Percentiles rank a stretch among this genome's conserved stretches.
Conservation (phyloP, 441 rosid species). For the Gossypium gossypioides region DNA sequence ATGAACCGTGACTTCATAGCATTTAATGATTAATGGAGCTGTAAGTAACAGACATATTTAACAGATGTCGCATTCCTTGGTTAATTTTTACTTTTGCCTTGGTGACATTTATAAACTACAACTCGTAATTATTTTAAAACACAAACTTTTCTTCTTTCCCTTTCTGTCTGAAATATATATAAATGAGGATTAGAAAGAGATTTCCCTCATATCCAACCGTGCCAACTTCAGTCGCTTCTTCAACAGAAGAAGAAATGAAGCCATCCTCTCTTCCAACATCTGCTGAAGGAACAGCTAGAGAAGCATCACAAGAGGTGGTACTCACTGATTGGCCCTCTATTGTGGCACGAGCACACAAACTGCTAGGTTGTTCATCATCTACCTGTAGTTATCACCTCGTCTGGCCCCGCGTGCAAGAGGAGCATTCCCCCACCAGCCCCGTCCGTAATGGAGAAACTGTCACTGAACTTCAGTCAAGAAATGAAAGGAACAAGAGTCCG, state of each 20-base stretch:
- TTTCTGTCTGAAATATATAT: not conserved
- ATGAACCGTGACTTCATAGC: not conserved
- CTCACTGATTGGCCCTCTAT: not conserved
- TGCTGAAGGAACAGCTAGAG: not conserved
- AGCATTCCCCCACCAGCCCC: not conserved
- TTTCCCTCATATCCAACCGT: not conserved
- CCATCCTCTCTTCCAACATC: not conserved
- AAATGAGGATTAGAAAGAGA: slow-evolving; percentile 8
- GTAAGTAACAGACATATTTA: not conserved
- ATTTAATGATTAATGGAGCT: not conserved
- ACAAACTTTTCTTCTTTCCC: not conserved
- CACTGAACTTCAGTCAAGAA: not conserved
- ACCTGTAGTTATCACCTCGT: not conserved
- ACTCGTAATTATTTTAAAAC: not conserved
- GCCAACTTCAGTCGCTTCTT: not conserved
- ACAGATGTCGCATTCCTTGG: not conserved
- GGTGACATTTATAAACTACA: not conserved
- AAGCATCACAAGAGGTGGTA: not conserved
- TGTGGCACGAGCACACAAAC: not conserved
- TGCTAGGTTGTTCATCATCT: slow-evolving; percentile 1
- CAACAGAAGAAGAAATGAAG: not conserved
- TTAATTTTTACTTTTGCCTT: slow-evolving; percentile 2
- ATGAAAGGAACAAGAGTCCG: not conserved
- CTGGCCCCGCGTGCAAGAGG: not conserved
- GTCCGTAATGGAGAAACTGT: not conserved